Base-by-base conservation (phyloP, 805 yeast genomes). In the Kluyveromyces aestuarii region DNA sequence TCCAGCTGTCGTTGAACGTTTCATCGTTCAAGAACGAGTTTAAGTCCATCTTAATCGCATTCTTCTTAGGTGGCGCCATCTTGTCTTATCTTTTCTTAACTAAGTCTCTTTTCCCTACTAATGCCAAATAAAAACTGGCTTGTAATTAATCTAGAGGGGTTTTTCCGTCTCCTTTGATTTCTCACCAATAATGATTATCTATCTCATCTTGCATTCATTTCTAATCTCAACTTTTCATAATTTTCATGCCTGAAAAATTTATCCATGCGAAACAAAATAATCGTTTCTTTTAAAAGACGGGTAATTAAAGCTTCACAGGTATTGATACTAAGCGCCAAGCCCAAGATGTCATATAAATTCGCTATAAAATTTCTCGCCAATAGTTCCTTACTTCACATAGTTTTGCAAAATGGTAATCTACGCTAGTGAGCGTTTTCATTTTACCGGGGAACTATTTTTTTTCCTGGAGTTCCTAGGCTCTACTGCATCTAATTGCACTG, bases 21-120 rank as follows among this genome's bases (percentile, higher is more conserved):
- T 81, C 85, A 69, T 85, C 93, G 60, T 81, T 79, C 64, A 87
- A 77, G 76, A 89, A 89, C 68, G 90, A 80, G 64, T 81, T 82
- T 70, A 89, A 78, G 75, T 86, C 91, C 93, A 88, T 85, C 72
- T 82, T 87, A 55, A 76, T 75, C 50, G 72, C 75, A 63, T 81
- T 82, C 68, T 81, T 80, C 64, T 81, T 81, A 70, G 81, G 81
- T 58, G 75, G 74, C 58, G 79, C 79, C 81, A 73, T 73, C 30
- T 57, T 69, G 59, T 33, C 40, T 44, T 41, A 6, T 41, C 36
- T 21, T 9, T 16, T 16, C 16, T 27, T 54, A 47, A 36, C 7
- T 11, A 11, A 11, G 4, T 30, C 14, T 30, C n/a, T 30, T 11
- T 30, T 30, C 35, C 35, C 35, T 30, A 30, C 14, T 30, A 11